Conservation (phyloP, 495 filamentous ascomycete genomes). For the Aspergillus panamensis region DNA sequence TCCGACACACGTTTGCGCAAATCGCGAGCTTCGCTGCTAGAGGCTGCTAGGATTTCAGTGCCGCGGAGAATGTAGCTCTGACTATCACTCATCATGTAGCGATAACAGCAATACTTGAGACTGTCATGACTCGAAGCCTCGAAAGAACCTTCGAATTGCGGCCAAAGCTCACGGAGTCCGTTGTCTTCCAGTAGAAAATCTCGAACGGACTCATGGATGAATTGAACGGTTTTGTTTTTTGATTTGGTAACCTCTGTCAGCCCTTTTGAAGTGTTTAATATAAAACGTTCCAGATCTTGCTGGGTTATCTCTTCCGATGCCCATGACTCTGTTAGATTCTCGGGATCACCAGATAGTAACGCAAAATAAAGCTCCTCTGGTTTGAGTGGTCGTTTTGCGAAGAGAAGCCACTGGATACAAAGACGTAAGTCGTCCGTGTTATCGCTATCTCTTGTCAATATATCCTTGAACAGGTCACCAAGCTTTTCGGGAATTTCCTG, state of each 20-base stretch:
- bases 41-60: too few relatives aligned
- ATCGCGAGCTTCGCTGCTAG: too few relatives aligned
- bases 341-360: slow-evolving; percentile 14
- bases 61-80: neutral
- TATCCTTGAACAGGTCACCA: slow-evolving; percentile 36
- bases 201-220: slow-evolving; percentile 48
- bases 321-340: neutral
- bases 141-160: slow-evolving; percentile 19
- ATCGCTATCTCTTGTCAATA: slow-evolving; percentile 30
- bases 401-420: slow-evolving; percentile 37
- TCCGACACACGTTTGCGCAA: too few relatives aligned
- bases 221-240: slow-evolving; percentile 29
- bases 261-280: slow-evolving; percentile 38
- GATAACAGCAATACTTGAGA: slow-evolving; percentile 35
- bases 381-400: slow-evolving; percentile 26
- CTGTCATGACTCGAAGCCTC: slow-evolving; percentile 30
- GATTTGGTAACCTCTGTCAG: slow-evolving; percentile 36
- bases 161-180: slow-evolving; percentile 34
- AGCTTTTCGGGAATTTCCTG: slow-evolving; percentile 32
- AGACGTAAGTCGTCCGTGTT: slow-evolving; percentile 26
- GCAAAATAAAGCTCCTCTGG: slow-evolving; percentile 33
- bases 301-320: neutral
- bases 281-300: slow-evolving; percentile 24
- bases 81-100: slow-evolving; percentile 1
- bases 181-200: slow-evolving; percentile 39